Percentiles rank a stretch among this genome's conserved stretches.
These are phyloP conservation scores for Eucalyptus curtisii DNA, from an alignment of 345 rosid species.

Conservation along the genomic window DNA sequence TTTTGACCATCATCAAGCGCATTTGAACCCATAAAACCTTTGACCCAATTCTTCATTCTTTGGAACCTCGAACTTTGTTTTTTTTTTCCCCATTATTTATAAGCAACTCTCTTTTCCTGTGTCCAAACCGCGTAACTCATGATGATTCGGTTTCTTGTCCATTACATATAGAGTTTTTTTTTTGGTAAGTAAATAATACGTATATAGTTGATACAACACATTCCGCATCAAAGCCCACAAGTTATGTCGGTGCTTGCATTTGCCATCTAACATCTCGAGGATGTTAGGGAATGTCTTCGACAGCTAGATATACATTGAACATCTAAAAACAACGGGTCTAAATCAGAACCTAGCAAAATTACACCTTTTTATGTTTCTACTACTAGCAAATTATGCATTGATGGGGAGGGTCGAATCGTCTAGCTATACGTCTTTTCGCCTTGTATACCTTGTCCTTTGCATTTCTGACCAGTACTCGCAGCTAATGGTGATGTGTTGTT, in stretches of 20 bases:
- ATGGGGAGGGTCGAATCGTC: not conserved
- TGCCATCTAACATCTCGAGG: conserved; percentile 4
- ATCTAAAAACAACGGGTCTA: not conserved
- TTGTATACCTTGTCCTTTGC: not conserved
- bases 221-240: not conserved
- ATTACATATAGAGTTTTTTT: too few relatives aligned
- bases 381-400: not conserved
- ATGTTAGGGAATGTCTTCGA: not conserved
- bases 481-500: not conserved
- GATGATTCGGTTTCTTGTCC: not conserved
- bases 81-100: not conserved
- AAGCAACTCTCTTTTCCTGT: not conserved
- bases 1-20: not conserved
- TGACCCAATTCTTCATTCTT: not conserved
- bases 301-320: not conserved
- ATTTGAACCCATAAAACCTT: not conserved
- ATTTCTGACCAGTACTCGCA: not conserved
- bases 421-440: not conserved
- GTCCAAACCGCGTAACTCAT: not conserved
- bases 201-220: not conserved
- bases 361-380: not conserved
- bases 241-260: not conserved
- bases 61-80: not conserved
- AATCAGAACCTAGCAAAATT: not conserved
- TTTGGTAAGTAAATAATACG: too few relatives aligned